These are phyloP conservation scores for Stagonosporopsis cucurbitacearum DNA, from an alignment of 2,329 filamentous ascomycete species.

Conservation along the genomic window DNA sequence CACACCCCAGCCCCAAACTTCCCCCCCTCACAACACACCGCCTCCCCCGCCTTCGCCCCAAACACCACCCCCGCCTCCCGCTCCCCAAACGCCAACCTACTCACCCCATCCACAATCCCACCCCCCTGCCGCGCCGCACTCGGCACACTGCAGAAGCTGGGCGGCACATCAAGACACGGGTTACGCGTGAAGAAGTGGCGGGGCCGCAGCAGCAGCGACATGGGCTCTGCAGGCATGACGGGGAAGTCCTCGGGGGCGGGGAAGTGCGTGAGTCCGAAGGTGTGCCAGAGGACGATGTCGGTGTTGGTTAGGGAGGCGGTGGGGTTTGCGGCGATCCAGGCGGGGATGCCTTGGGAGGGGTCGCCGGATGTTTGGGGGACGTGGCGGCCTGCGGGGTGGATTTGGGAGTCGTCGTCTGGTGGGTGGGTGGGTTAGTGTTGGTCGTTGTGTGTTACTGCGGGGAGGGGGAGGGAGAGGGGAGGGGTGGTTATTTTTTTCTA, in stretches of 20 bases:
- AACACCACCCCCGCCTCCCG: constrained; percentile 32
- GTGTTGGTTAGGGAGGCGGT: constrained; percentile 75
- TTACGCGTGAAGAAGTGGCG: constrained; percentile 84
- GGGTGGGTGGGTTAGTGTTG: background rate
- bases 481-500: too few species aligned
- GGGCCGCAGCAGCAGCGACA: constrained; percentile 79
- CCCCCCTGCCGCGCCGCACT: constrained; percentile 66
- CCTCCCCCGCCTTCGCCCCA: constrained; percentile 1
- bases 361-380: constrained; percentile 87
- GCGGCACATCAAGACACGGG: constrained; percentile 80
- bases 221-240: constrained; percentile 82
- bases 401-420: constrained; percentile 76
- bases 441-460: too few species aligned
- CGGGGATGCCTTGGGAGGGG: constrained; percentile 72
- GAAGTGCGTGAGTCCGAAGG: constrained; percentile 90
- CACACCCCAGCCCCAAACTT: constrained; percentile 29
- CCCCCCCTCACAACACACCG: constrained; percentile 25
- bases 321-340: constrained; percentile 76
- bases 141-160: constrained; percentile 75
- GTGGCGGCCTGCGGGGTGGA: constrained; percentile 85
- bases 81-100: constrained; percentile 55
- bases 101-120: constrained; percentile 58
- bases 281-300: constrained; percentile 92
- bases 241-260: constrained; percentile 90
- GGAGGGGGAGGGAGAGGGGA: too few species aligned